A percentile compares a stretch with the other conserved stretches of the same genome.
phyloP scores from a whole-genome alignment of 441 rosid species.

The Euphorbia corollata region DNA sequence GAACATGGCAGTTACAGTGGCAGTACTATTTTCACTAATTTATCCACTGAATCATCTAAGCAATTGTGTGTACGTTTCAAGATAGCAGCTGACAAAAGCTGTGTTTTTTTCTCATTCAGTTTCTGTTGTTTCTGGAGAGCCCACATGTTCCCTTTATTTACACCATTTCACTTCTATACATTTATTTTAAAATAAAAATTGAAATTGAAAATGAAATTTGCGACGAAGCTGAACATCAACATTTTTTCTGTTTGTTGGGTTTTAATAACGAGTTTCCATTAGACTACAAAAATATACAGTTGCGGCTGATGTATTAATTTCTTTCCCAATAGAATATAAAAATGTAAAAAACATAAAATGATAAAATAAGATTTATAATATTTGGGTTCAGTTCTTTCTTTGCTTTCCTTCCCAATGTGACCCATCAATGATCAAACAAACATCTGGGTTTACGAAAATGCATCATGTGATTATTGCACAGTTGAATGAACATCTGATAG shows the following conservation, averaged over 20 bases:
- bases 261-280: conserved; percentile 26
- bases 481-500: not conserved
- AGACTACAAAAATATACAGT: conserved; percentile 19
- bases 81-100: conserved; percentile 24
- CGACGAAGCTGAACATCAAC: conserved; percentile 44
- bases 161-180: not conserved
- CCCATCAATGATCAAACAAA: conserved; percentile 25
- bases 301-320: conserved; percentile 30
- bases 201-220: not conserved
- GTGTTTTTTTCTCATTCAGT: conserved; percentile 18
- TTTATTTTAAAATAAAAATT: not conserved
- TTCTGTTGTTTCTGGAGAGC: conserved; percentile 38
- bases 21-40: not conserved
- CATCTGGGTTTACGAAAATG: conserved; percentile 21
- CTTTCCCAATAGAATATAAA: conserved; percentile 31
- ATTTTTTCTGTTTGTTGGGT: conserved; percentile 13
- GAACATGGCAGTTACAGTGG: too few species aligned
- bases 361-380: conserved; percentile 1
- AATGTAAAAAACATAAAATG: not conserved
- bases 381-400: conserved; percentile 1
- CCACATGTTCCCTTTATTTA: conserved; percentile 41
- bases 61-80: conserved; percentile 15
- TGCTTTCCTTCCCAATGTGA: conserved; percentile 35
- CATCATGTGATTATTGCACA: conserved; percentile 15
- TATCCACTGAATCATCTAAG: conserved; percentile 15